Base-by-base conservation (phyloP, 192 early-diverging fungal species). In the Funneliformis mosseae region DNA sequence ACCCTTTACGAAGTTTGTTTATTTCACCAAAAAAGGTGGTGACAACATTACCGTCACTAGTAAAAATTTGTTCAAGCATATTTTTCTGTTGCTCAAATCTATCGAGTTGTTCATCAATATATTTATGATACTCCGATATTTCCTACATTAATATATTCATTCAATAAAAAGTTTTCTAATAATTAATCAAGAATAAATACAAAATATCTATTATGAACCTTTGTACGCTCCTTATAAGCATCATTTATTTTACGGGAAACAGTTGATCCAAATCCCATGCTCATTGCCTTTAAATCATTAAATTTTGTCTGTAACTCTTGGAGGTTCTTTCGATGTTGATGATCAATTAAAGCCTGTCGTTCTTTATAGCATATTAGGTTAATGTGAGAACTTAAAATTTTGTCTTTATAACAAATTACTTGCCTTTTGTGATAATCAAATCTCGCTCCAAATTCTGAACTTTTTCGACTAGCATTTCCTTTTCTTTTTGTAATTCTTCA, bases 401-500 rank as follows among this genome's bases (percentile, higher is more conserved):
- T 33, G 33, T 33, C 33, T 63, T 7, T 63, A 7, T 63, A 63
- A 23, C n/a, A 62, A 66, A 45, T 66, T 43, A 80, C 33, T 67
- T 87, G 70, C 21, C 78, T 70, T 59, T 86, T 82, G 74, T 66
- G 62, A 23, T 83, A 28, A n/a, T 75, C 82, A 16, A 88, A 63
- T 38, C 83, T 81, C 39, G 60, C 80, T 77, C 33, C 33, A 33
- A 33, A 33, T 33, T 33, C 33, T 33, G 33, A 33, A 33, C 33
- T 33, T 71, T 83, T 80, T 85, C 83, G 80, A 70, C 85, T 84
- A 33, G 33, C 33, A 33, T 3, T 59, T 88, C 83, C 0, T 77
- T 41, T n/a, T 77, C 83, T 45, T 87, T 86, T 81, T 90, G 90
- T 42, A 82, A 72, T 8, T 83, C 70, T 59, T 88, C 83, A 61